phyloP scores from a whole-genome alignment of 495 filamentous ascomycete species.

The Lophiostoma macrostomum region DNA sequence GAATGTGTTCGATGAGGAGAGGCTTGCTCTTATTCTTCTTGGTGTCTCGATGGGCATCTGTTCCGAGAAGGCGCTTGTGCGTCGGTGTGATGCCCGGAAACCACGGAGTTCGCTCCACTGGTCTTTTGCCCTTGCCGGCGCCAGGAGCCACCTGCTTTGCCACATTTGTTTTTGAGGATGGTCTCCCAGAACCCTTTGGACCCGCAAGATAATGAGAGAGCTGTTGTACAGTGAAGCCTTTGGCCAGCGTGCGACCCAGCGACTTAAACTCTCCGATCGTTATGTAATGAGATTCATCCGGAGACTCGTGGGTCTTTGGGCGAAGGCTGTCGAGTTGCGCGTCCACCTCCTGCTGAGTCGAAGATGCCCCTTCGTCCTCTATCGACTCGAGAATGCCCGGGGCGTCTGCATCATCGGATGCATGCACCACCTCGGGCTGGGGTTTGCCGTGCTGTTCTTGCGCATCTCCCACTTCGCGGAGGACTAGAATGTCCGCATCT shows the following conservation, averaged over 20 bases:
- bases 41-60: background rate
- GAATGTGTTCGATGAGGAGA: slow-evolving; percentile 23
- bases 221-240: slow-evolving; percentile 24
- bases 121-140: background rate
- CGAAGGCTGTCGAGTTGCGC: slow-evolving; percentile 27
- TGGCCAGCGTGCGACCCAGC: slow-evolving; percentile 1
- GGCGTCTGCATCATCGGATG: background rate
- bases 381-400: slow-evolving; percentile 18
- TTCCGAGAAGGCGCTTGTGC: slow-evolving; percentile 5
- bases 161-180: no score
- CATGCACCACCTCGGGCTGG: background rate
- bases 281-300: slow-evolving; percentile 22
- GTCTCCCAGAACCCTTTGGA: background rate
- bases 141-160: slow-evolving; percentile 1
- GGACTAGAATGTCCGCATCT: slow-evolving; percentile 29
- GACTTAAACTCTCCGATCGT: slow-evolving; percentile 8
- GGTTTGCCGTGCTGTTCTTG: background rate
- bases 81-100: slow-evolving; percentile 20
- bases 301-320: background rate
- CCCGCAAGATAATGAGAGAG: slow-evolving; percentile 22
- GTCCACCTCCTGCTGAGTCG: slow-evolving; percentile 15
- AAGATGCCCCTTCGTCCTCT: slow-evolving; percentile 1
- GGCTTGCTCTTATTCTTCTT: slow-evolving; percentile 16
- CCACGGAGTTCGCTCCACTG: slow-evolving; percentile 21
- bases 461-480: slow-evolving; percentile 15